These are phyloP conservation scores for Hericium erinaceus DNA, from an alignment of 768 basidiomycete genomes.

Conservation along the genomic window DNA sequence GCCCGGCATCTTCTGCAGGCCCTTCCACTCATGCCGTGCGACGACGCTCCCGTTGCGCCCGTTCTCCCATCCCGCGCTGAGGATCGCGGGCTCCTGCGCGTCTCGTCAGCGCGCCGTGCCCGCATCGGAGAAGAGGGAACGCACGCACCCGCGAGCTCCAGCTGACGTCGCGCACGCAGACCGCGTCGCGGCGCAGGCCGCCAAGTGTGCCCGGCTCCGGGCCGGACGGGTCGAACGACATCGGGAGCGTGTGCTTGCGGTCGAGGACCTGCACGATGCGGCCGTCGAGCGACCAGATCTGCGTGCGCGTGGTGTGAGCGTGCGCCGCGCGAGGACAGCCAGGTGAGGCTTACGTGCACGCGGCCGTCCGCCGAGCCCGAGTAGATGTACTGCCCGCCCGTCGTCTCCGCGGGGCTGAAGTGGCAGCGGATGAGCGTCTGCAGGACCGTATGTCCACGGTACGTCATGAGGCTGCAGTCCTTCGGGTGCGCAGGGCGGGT, in stretches of 20 bases:
- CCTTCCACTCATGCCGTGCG: constrained; percentile 96
- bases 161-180: constrained; percentile 86
- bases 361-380: constrained; percentile 83
- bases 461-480: constrained; percentile 95
- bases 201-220: constrained; percentile 32
- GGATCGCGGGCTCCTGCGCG: constrained; percentile 70
- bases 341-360: constrained; percentile 54
- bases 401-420: constrained; percentile 90
- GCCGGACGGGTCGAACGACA: constrained; percentile 64
- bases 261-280: constrained; percentile 76
- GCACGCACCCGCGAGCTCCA: constrained; percentile 76
- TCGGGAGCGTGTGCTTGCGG: constrained; percentile 62
- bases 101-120: background rate
- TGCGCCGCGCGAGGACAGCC: background rate
- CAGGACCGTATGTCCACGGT: constrained; percentile 83
- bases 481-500: constrained; percentile 59
- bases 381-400: constrained; percentile 89
- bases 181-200: constrained; percentile 21
- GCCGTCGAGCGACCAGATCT: constrained; percentile 97
- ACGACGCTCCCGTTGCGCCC: constrained; percentile 61
- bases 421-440: constrained; percentile 92
- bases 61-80: constrained; percentile 87
- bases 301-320: background rate
- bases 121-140: background rate
- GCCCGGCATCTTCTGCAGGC: constrained; percentile 61